Evolutionary conservation across 306 rosid species (phyloP).

Genomic region (Alnus glutinosa): DNA sequence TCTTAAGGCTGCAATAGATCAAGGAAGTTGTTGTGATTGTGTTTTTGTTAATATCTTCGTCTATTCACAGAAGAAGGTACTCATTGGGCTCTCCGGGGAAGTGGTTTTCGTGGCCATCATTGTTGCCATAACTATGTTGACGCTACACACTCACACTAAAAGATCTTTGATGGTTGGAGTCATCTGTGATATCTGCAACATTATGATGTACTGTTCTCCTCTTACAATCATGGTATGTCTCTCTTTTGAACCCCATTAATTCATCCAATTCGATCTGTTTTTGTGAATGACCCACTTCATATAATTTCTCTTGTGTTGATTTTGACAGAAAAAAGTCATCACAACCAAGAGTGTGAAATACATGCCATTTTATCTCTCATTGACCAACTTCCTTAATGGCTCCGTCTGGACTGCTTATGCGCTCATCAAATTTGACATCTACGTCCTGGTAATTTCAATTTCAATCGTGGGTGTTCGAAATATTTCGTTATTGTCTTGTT

Average conservation of each 20-base stretch:
- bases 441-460: conserved; percentile 42
- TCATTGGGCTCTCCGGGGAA: conserved; percentile 15
- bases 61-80: conserved; percentile 46
- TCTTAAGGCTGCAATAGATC: too few relatives aligned
- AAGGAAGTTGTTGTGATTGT: not conserved
- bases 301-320: not conserved
- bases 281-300: too few relatives aligned
- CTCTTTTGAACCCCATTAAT: not conserved
- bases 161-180: conserved; percentile 71
- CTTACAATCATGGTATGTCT: conserved; percentile 64
- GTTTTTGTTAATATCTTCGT: not conserved
- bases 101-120: conserved; percentile 38
- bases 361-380: conserved; percentile 77
- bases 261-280: too few relatives aligned
- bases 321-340: conserved; percentile 55
- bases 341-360: conserved; percentile 65
- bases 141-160: conserved; percentile 30
- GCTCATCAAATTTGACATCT: conserved; percentile 60
- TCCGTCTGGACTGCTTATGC: conserved; percentile 74
- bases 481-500: too few relatives aligned
- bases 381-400: conserved; percentile 70
- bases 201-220: conserved; percentile 70
- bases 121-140: conserved; percentile 37
- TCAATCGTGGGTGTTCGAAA: too few relatives aligned
- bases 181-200: conserved; percentile 62